Evolutionary conservation across 768 basidiomycete species (phyloP), one percentile per base, ranked within the genome.

Genomic region (Hydnum rufescens): DNA sequence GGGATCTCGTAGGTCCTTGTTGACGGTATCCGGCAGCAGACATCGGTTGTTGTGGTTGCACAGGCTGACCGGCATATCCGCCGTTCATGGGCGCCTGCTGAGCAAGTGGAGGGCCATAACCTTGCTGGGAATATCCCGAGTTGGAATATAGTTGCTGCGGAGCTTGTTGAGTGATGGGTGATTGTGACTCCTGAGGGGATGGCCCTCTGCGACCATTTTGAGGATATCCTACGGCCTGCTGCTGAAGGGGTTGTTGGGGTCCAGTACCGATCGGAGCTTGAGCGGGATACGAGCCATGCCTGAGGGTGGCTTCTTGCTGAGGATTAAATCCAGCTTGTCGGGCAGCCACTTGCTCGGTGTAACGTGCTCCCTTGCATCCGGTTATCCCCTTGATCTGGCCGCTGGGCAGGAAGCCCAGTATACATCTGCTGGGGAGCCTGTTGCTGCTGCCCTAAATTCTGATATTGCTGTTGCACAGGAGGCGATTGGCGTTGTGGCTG

Each of bases 401-500:
- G 13, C 3, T 51, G 50, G 34, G 34, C 8, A 8, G 34, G 34
- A 19, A 19, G 34, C 34, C 8, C 34, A 39, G 34, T 39, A 39
- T 39, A 8, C 34, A 8, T 8, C 34, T 8, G 34, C 8, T 39
- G 8, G 34, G 34, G 34, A 19, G 8, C 34, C 34, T 8, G 34
- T 39, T 8, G 34, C 34, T 8, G 8, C 8, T 39, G 34, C 34
- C 34, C 19, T 18, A 43, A 36, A 32, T 56, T 51, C 3, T 31
- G 47, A 23, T 31, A 28, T 22, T 32, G 22, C 5, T 47, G 49
- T 51, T 54, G 56, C 30, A 39, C 48, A 43, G 46, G 53, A 4
- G 53, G 44, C 22, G 53, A 32, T 39, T 53, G 55, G 2, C 54
- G 44, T 8, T 49, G 36, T 13, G 39, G 42, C 23, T 56, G 49